Evolutionary conservation across 2,329 filamentous ascomycete species (phyloP).

Genomic region (Scedosporium apiospermum): DNA sequence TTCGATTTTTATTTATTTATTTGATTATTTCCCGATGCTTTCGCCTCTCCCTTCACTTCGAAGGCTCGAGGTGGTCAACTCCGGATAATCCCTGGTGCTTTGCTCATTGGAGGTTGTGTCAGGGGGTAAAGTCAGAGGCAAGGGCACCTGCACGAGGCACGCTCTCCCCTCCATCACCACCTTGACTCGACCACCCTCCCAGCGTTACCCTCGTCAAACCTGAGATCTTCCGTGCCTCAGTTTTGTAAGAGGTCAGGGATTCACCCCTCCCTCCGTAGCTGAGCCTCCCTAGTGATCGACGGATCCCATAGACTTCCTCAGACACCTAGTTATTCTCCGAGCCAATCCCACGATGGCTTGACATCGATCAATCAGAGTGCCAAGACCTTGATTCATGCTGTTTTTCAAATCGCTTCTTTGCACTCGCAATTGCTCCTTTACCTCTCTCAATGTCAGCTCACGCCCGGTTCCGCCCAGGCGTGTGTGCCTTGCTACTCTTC

Average conservation of each 20-base stretch:
- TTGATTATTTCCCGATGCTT: not conserved
- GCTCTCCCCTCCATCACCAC: not conserved
- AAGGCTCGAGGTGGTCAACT: not conserved
- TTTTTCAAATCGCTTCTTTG: not conserved
- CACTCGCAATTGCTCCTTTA: not conserved
- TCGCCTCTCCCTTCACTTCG: not conserved
- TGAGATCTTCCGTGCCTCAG: slow-evolving; percentile 7
- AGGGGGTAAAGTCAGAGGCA: not conserved
- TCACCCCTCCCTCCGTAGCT: not conserved
- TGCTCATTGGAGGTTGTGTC: not conserved
- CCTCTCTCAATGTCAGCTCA: not conserved
- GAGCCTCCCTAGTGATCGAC: not conserved
- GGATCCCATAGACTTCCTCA: not conserved
- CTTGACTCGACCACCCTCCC: not conserved
- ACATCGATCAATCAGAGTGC: slow-evolving; percentile 2
- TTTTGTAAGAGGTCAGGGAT: slow-evolving; percentile 7
- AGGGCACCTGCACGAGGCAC: not conserved
- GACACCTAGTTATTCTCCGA: not conserved
- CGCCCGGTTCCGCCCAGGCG: not conserved
- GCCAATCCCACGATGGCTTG: not conserved
- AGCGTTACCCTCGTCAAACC: not conserved
- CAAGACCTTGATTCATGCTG: slow-evolving; percentile 2
- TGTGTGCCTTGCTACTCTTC: not conserved
- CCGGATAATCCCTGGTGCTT: not conserved
- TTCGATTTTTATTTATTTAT: not conserved